Evolutionary conservation across 257 asterid genomes (phyloP).

Genomic region (Solanum pimpinellifolium): DNA sequence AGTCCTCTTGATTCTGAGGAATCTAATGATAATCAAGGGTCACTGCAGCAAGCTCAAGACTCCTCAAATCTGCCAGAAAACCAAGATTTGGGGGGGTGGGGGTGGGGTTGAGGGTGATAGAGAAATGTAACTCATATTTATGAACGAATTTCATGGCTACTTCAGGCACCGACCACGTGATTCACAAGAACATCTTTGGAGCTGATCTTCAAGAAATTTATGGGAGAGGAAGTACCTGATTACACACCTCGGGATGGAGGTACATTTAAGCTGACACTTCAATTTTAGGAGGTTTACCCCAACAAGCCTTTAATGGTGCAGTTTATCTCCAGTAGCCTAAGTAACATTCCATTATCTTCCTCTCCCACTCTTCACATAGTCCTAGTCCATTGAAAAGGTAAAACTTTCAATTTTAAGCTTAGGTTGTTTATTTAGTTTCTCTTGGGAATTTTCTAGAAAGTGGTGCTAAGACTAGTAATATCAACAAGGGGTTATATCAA

Average conservation of each 20-base stretch:
- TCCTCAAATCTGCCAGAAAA: constrained; percentile 3
- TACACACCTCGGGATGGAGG: constrained; percentile 17
- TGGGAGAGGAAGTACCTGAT: background rate
- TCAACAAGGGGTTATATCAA: background rate
- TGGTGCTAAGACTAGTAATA: background rate
- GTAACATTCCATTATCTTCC: background rate
- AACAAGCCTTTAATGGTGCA: constrained; percentile 87
- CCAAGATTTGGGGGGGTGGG: background rate
- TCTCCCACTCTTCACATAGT: background rate
- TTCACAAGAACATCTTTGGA: constrained; percentile 18
- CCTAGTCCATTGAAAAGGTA: background rate
- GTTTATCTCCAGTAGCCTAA: constrained; percentile 49
- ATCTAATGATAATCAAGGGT: constrained; percentile 14
- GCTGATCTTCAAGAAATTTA: background rate
- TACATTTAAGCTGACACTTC: constrained; percentile 83
- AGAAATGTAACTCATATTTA: constrained; percentile 15
- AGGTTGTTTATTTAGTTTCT: background rate
- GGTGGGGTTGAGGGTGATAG: constrained; percentile 13
- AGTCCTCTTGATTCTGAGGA: constrained; percentile 1
- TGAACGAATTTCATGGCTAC: constrained; percentile 5
- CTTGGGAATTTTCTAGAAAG: background rate
- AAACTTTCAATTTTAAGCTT: background rate
- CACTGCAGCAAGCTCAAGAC: constrained; percentile 9
- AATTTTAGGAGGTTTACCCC: constrained; percentile 78
- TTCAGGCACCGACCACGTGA: background rate